phyloP scores from a whole-genome alignment of 1,284 basidiomycete species.

The Apiotrichum domesticum region DNA sequence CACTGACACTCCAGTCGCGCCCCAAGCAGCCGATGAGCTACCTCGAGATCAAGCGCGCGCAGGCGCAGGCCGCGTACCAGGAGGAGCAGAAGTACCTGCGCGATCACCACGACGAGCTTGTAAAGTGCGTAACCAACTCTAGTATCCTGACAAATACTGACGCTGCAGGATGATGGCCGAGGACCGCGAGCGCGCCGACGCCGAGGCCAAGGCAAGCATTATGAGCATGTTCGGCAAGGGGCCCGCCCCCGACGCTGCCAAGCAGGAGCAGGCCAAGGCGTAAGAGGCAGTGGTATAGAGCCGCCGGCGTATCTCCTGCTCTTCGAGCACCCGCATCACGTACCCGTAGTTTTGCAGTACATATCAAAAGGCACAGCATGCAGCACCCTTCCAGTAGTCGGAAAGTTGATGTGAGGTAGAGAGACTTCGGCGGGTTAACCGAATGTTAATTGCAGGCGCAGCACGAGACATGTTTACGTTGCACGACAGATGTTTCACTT shows the following conservation, averaged over 20 bases:
- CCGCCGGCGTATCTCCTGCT: not conserved
- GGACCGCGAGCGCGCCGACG: conserved; percentile 70
- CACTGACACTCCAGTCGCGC: conserved; percentile 15
- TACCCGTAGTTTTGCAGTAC: not conserved
- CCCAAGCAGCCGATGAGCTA: conserved; percentile 64
- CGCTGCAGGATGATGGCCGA: conserved; percentile 52
- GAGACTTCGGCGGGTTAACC: no score
- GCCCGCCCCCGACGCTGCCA: conserved; percentile 4
- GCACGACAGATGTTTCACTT: no score
- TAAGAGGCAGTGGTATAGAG: not conserved
- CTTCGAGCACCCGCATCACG: not conserved
- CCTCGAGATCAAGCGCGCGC: conserved; percentile 80
- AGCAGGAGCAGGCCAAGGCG: not conserved
- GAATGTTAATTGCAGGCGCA: no score
- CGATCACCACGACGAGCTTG: conserved; percentile 73
- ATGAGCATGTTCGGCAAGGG: conserved; percentile 46
- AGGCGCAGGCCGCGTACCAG: conserved; percentile 75
- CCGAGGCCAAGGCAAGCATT: conserved; percentile 52
- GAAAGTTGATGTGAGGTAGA: no score
- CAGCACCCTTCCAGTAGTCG: not conserved
- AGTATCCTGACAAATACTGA: not conserved
- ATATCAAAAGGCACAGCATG: not conserved
- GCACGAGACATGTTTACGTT: no score
- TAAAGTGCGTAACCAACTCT: conserved; percentile 48
- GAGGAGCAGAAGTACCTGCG: conserved; percentile 84